phyloP scores from a whole-genome alignment of 148 eudicot species.

The Cornus suecica region DNA sequence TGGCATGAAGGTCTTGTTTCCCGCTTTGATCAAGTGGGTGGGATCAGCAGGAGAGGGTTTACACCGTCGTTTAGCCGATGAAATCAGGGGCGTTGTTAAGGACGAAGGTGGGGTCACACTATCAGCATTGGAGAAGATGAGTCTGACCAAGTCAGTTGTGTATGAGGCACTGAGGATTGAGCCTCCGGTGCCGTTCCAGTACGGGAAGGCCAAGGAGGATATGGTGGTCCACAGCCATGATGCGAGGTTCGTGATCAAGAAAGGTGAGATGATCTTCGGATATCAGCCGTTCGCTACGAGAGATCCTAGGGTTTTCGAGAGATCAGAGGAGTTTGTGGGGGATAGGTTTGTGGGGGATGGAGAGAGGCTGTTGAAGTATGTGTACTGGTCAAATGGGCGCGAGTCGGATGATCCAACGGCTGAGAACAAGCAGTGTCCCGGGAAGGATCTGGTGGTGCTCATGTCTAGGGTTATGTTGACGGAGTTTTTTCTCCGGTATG shows the following conservation, averaged over 20 bases:
- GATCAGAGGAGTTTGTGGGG: conserved; percentile 44
- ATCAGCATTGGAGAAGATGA: conserved; percentile 43
- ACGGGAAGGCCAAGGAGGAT: conserved; percentile 49
- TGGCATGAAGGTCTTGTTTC: conserved; percentile 48
- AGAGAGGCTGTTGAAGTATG: conserved; percentile 42
- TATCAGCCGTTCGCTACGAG: conserved; percentile 53
- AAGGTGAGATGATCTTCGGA: conserved; percentile 61
- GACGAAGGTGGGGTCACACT: conserved; percentile 42
- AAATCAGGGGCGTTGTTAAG: conserved; percentile 44
- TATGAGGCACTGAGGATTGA: conserved; percentile 54
- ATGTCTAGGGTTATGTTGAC: conserved; percentile 46
- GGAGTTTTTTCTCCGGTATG: conserved; percentile 58
- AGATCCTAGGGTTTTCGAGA: conserved; percentile 45
- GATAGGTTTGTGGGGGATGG: conserved; percentile 63
- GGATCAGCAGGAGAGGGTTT: conserved; percentile 44
- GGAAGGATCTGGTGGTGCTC: conserved; percentile 50
- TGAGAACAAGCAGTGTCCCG: conserved; percentile 65
- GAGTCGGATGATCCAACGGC: conserved; percentile 48
- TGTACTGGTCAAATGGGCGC: conserved; percentile 61
- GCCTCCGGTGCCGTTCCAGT: conserved; percentile 60
- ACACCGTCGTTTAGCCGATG: conserved; percentile 41
- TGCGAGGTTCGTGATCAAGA: conserved; percentile 37
- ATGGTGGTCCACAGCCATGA: conserved; percentile 48
- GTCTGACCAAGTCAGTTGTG: conserved; percentile 46
- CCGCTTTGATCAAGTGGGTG: conserved; percentile 47